Base-by-base conservation (phyloP, 805 yeast species). In the Suhomyces faveliae region DNA sequence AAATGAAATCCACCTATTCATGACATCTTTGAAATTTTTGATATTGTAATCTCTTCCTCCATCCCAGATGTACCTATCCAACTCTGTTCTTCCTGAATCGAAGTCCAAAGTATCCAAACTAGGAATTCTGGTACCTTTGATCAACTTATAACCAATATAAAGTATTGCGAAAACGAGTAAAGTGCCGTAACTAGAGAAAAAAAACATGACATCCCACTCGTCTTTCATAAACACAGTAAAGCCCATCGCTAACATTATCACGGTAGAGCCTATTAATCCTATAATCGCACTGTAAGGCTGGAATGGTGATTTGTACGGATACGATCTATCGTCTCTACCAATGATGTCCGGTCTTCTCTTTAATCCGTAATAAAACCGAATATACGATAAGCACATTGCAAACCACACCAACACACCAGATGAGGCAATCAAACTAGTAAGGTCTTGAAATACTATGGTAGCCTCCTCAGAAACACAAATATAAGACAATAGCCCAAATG, bases 81-180 rank as follows among this genome's bases (percentile, higher is more conserved):
- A 81, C 61, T 89, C 96, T 43, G 94, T 75, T 57, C 96, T 72
- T 2, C 96, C 96, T 0, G 89, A 78, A 63, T 89, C 96, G 61
- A 86, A 77, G 63, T 89, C 96, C 50, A 89, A 62, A 40, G 87
- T 84, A 55, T 86, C 91, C 40, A 87, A 67, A 43, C 87, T 76
- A 45, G 82, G 87, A 9, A 84, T 69, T 52, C 81, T 77, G 1
- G 91, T 83, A 8, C 88, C 80, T 49, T 81, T 77, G 12, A 82
- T 59, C 0, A 81, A 37, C 58, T 82, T 83, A 64, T 85, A 84
- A 1, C 80, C 78, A 24, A 73, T 13, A 56, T 78, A 85, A 33
- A 80, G 72, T 0, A 77, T 55, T 1, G 67, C 64, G 61, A 84
- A 83, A 5, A 83, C 58, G 43, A 84, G 68, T 43, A 81, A 60